phyloP scores from a whole-genome alignment of 108 stramenopile species.

The Skeletonema marinoi region DNA sequence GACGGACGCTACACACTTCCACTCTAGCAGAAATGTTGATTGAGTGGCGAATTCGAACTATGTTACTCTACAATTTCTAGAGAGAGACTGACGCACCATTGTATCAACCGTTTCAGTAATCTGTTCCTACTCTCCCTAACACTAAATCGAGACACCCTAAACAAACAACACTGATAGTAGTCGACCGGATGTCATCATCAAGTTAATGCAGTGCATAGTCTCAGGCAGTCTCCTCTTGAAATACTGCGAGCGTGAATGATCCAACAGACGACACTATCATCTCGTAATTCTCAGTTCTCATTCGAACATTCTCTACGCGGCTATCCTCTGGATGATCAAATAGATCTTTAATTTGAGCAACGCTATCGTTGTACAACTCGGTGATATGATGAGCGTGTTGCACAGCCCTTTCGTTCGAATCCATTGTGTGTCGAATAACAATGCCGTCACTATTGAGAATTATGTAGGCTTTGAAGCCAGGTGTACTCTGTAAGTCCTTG shows the following conservation, averaged over 20 bases:
- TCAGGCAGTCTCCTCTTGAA: constrained; percentile 37
- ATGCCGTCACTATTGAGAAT: constrained; percentile 86
- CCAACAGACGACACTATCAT: constrained; percentile 80
- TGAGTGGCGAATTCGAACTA: too few relatives aligned
- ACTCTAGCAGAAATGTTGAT: too few relatives aligned
- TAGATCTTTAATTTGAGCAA: constrained; percentile 60
- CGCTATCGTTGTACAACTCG: constrained; percentile 66
- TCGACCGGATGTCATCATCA: not conserved
- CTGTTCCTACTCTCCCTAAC: not conserved
- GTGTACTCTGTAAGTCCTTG: constrained; percentile 74
- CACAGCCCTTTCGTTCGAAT: constrained; percentile 70
- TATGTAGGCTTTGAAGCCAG: constrained; percentile 75
- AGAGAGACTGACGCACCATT: too few relatives aligned
- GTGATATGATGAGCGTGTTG: constrained; percentile 78
- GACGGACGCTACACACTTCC: too few relatives aligned
- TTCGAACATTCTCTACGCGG: constrained; percentile 71
- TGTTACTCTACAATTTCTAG: too few relatives aligned
- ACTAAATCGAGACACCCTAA: not conserved
- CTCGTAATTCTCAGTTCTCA: constrained; percentile 75
- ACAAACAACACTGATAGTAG: not conserved
- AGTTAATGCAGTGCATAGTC: too few relatives aligned
- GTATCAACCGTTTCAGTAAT: too few relatives aligned
- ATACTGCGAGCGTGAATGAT: constrained; percentile 69
- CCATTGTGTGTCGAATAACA: constrained; percentile 62
- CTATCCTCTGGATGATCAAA: constrained; percentile 66